Base-by-base conservation (phyloP, 2,329 filamentous ascomycete species). In the Exophiala bonariae region DNA sequence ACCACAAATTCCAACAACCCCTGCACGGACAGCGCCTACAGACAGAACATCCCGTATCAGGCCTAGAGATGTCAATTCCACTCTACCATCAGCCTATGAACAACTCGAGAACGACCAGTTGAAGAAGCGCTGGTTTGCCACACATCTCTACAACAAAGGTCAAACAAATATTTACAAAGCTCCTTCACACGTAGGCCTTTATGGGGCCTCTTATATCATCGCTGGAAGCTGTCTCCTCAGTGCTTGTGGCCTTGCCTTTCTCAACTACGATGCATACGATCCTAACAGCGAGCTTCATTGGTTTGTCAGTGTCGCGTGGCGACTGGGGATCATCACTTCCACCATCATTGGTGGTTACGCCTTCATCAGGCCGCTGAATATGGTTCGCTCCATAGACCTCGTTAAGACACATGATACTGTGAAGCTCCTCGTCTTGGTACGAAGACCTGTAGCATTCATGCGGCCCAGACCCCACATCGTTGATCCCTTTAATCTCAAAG, bases 311-410 rank as follows among this genome's bases (percentile, higher is more conserved):
- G 36, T 51, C 2, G 49, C 37, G n/a, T 48, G 46, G 26, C 48
- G 46, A 31, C 23, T 45, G 10, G 48, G 52, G 13, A 55, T 55
- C 13, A 36, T 51, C 9, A 43, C 44, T 3, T 52, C 47, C 42
- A 49, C 52, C 2, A 32, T 43, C 5, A 28, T 49, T 2, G 52
- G 48, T 4, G 43, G 52, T 14, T 35, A 52, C 14, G 43, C 44
- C 6, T 41, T 55, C 14, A 34, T 55, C 22, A 45, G 52, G 11
- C 46, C 52, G 11, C 33, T 45, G 17, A 38, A 50, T n/a, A 13
- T 55, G 32, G 49, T 55, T 17, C 42, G 38, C 26, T 44, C 52
- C 11, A 52, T 55, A 19, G 49, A 52, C 17, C 31, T 55, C 17
- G 41, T 55, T 9, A 40, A 38, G 10, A 31, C 33, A 14, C 26